A percentile compares a stretch with the other conserved stretches of the same genome.
Evolutionary conservation across 257 asterid genomes (phyloP).

Genomic region (Penstemon newberryi): DNA sequence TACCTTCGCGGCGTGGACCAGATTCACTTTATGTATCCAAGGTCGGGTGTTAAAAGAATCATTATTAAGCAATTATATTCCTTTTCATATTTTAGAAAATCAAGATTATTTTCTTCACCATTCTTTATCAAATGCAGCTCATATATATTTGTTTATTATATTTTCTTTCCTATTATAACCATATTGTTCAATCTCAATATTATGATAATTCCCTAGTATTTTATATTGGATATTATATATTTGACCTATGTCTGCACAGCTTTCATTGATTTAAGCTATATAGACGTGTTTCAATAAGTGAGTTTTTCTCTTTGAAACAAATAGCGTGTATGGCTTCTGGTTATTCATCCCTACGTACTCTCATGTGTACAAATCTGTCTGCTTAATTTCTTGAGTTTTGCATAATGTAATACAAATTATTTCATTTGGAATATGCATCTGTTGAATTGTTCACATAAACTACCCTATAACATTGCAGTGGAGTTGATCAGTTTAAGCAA

Average conservation of each 20-base stretch:
- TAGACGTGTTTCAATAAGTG: too few species aligned
- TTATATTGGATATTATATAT: not conserved
- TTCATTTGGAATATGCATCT: not conserved
- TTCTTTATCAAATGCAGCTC: not conserved
- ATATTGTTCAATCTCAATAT: not conserved
- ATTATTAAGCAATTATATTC: constrained; percentile 11
- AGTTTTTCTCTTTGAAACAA: too few species aligned
- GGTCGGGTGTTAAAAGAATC: constrained; percentile 45
- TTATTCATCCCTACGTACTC: too few species aligned
- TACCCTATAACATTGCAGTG: constrained; percentile 37
- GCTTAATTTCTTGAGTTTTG: not conserved
- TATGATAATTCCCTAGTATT: not conserved
- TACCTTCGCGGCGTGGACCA: constrained; percentile 65
- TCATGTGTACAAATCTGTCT: too few species aligned
- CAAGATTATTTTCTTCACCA: not conserved
- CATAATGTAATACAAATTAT: not conserved
- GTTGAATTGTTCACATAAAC: not conserved
- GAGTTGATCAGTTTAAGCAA: constrained; percentile 66
- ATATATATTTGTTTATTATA: not conserved
- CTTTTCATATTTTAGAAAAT: not conserved
- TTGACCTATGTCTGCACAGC: not conserved
- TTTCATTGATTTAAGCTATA: not conserved
- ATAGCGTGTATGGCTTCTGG: too few species aligned
- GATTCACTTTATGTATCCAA: constrained; percentile 81
- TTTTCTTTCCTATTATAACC: not conserved